Evolutionary conservation across 2,329 filamentous ascomycete genomes (phyloP), one percentile per base, ranked within the genome.

Genomic region (Colletotrichum shisoi): DNA sequence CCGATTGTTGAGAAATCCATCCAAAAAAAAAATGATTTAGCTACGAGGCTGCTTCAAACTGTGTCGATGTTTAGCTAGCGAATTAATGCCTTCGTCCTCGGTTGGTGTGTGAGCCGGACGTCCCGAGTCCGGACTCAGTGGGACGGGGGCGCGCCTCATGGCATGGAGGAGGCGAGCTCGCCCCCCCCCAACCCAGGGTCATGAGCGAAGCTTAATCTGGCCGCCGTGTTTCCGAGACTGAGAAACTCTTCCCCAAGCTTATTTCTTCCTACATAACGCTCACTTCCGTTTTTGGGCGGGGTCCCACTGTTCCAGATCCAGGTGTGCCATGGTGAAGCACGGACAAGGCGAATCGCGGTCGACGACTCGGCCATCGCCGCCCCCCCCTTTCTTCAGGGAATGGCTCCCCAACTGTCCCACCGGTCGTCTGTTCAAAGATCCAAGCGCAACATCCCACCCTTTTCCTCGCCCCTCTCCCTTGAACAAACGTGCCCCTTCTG

Each of bases 191-290:
- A 27, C 9, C 15, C 2, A 12, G n/a, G 49, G 21, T 12, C 19
- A 27, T 44, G 34, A 52, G 42, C 34, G 37, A 21, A 62, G 40
- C 17, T n/a, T 42, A 15, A 13, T 45, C 48, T 27, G 42, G 54
- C 52, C 56, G 27, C 34, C 37, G 37, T 44, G 54, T 59, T 53
- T 67, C 46, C 40, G 42, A 42, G 21, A 19, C 6, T 8, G 7
- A 17, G 21, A 52, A 53, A 37, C 64, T 17, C 51, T 57, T 24
- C 42, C 17, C n/a, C 54, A 67, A 67, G 61, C 61, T 67, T 67
- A 64, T 40, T 64, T 44, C 12, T 40, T 53, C 39, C 40, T n/a
- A 27, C 4, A 27, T 1, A 27, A 27, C 24, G 1, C n/a, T 9
- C 39, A 17, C 46, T 57, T 31, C 27, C 6, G 31, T 45, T 54